Evolutionary conservation across 257 asterid genomes (phyloP), one percentile per base, ranked within the genome.

Genomic region (Gentiana straminea): DNA sequence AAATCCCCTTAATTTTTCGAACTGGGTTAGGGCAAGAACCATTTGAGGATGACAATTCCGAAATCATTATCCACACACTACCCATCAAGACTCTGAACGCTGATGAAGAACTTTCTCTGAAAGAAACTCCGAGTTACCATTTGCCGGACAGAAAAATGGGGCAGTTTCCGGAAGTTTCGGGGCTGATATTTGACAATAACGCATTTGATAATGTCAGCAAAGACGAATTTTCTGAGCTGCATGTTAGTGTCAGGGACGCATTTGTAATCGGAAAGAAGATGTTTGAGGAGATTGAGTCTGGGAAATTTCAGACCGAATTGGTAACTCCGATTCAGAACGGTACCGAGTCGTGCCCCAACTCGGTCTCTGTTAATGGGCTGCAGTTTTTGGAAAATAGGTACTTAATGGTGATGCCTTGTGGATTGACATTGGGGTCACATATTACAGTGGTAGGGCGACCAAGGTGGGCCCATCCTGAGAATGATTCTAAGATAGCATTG

Each of bases 371-470:
- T 57, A 41, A 77, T 35, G 81, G 81, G 57, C 72, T 64, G 39
- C 84, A 70, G 50, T 74, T 84, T 58, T 43, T 47, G 54, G 68
- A 55, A 65, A 77, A 66, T 52, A 81, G 82, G 69, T 75, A 54
- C n/a, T 37, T 84, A 69, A 76, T 79, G 82, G 84, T 75, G 66
- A 84, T 86, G 51, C 95, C 98, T 0, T 90, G 98, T 68, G 98
- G 96, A 41, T 59, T 90, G 73, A 67, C 95, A 13, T 68, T 86
- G 68, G 98, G 98, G 53, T 90, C 98, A 62, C 92, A 90, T 66
- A 81, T 86, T 48, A 90, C 98, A 6, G 78, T 86, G 32, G 90
- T 90, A 57, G 98, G 95, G 60, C 79, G 61, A 48, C 95, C 96
- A 0, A 64, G 64, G 33, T 53, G 68, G 84, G 94, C 82, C 33